Evolutionary conservation across 257 asterid genomes (phyloP).

Genomic region (Solanum sejunctum): DNA sequence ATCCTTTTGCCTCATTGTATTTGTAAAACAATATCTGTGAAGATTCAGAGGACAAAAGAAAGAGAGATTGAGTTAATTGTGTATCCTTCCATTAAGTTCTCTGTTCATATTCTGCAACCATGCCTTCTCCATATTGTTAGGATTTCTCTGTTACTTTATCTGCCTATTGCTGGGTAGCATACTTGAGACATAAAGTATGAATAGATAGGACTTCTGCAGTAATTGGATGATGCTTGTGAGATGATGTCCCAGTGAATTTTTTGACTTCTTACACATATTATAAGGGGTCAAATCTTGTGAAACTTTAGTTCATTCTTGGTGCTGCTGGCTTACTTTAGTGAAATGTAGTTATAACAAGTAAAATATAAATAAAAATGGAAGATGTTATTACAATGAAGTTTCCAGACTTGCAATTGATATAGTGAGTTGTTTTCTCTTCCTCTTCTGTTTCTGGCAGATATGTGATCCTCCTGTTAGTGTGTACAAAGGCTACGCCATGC

Average conservation of each 20-base stretch:
- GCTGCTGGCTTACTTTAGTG: neutral
- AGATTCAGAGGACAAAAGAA: neutral
- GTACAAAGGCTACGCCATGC: slow-evolving; percentile 69
- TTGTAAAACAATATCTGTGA: neutral
- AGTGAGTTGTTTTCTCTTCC: slow-evolving; percentile 6
- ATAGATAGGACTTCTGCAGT: neutral
- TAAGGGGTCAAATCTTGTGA: neutral
- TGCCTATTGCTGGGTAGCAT: neutral
- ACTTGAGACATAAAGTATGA: neutral
- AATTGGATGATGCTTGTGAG: neutral
- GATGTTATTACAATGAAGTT: neutral
- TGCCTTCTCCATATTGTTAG: neutral
- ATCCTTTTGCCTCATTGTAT: neutral
- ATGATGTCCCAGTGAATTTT: neutral
- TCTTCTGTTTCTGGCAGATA: slow-evolving; percentile 38
- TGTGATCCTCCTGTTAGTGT: slow-evolving; percentile 93
- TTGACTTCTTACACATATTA: neutral
- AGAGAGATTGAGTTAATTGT: neutral
- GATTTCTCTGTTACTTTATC: neutral
- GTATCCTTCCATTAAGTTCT: neutral
- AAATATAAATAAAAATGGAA: neutral
- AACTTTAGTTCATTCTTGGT: neutral
- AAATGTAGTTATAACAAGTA: neutral
- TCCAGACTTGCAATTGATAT: neutral
- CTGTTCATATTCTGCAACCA: neutral